phyloP scores from a whole-genome alignment of 306 rosid species.

The Alnus rubra region DNA sequence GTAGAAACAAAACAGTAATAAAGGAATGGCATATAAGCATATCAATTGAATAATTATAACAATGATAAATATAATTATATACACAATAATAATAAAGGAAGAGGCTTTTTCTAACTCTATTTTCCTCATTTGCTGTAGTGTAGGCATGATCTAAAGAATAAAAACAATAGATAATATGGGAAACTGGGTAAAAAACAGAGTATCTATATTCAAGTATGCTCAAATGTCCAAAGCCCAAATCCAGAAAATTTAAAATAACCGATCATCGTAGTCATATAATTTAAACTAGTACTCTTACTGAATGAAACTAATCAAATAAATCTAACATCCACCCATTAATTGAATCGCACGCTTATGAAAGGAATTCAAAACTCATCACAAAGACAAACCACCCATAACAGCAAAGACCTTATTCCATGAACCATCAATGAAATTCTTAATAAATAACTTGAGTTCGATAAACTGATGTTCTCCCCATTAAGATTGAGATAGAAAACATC shows the following conservation, averaged over 20 bases:
- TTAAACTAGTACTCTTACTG: background rate
- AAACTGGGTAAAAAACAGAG: constrained; percentile 17
- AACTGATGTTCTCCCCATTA: too few relatives aligned
- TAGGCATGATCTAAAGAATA: background rate
- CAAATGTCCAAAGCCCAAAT: background rate
- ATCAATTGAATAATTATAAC: background rate
- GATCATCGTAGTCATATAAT: background rate
- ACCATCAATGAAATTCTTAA: constrained; percentile 6
- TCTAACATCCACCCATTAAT: background rate
- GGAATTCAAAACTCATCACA: constrained; percentile 1
- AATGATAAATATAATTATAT: background rate
- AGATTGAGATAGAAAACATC: too few relatives aligned
- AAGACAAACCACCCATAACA: background rate
- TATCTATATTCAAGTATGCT: background rate
- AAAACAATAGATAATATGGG: background rate
- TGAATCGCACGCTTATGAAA: constrained; percentile 1
- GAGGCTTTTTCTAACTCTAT: background rate
- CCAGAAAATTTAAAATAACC: background rate
- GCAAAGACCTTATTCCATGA: too few relatives aligned
- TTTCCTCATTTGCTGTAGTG: background rate
- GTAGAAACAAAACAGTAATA: background rate
- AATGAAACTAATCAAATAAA: background rate
- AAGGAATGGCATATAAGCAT: background rate
- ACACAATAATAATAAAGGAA: background rate
- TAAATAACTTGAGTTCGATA: background rate